Percentiles rank a stretch among this genome's conserved stretches.
Conservation (phyloP, 129 eudicot species). For the Centaurea solstitialis region DNA sequence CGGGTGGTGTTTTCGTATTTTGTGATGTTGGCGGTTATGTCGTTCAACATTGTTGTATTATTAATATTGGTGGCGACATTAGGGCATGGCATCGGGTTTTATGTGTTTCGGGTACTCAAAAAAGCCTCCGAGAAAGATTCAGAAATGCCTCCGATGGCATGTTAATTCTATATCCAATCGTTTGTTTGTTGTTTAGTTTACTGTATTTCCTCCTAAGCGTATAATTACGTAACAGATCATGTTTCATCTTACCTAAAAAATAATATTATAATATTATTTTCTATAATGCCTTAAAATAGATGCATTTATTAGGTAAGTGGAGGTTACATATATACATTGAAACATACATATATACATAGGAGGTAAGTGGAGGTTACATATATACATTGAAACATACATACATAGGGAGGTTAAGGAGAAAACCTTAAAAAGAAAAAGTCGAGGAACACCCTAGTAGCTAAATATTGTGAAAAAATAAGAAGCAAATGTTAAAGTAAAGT, state of each 20-base stretch:
- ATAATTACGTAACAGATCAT: not conserved
- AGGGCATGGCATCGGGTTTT: slow-evolving; percentile 72
- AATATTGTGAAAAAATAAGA: too few relatives aligned
- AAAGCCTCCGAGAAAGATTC: slow-evolving; percentile 29
- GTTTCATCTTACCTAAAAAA: not conserved
- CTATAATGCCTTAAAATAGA: not conserved
- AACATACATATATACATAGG: too few relatives aligned
- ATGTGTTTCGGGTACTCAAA: slow-evolving; percentile 47
- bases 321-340: not conserved
- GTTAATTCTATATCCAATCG: slow-evolving; percentile 15
- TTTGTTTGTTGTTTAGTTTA: not conserved
- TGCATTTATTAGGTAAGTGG: not conserved
- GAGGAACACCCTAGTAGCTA: too few relatives aligned
- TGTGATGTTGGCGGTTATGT: slow-evolving; percentile 81
- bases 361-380: not conserved
- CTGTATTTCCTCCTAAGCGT: slow-evolving; percentile 3
- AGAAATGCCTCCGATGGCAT: slow-evolving; percentile 48
- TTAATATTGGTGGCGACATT: slow-evolving; percentile 53
- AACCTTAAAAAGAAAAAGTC: too few relatives aligned
- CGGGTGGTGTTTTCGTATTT: slow-evolving; percentile 64
- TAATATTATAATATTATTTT: not conserved
- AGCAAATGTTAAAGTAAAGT: too few relatives aligned
- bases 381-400: too few relatives aligned
- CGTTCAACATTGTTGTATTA: slow-evolving; percentile 69
- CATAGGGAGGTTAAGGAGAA: too few relatives aligned